Evolutionary conservation across 306 rosid genomes (phyloP), one percentile per base, ranked within the genome.

Genomic region (Urtica urens): DNA sequence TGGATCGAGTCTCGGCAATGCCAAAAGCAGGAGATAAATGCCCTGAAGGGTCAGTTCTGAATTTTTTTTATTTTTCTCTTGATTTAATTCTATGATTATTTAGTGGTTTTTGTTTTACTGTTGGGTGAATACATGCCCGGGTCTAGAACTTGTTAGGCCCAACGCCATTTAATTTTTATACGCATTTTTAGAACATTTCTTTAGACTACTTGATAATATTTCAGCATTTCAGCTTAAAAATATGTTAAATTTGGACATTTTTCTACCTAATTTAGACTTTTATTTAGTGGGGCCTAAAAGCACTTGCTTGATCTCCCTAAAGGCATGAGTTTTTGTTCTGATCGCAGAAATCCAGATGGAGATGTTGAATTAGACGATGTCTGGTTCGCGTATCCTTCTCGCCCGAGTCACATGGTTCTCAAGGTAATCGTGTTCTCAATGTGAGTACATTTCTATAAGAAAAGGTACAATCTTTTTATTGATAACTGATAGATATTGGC

Each of bases 351-450:
- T 66, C 74, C 68, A 47, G 94, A 80, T 65, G 87, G 78, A 56
- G 81, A 80, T 55, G 79, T 84, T 60, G 92, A 80, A 46, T 75
- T 84, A 47, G 71, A 80, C 41, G 92, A 78, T 70, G 86, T 84
- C 56, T 80, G 92, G 94, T 84, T 84, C 78, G 40, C 94, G 21
- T 80, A 80, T 63, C 94, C 94, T 23, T 80, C 94, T 38, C 94
- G 87, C 44, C 94, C 92, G 16, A 68, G 22, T 58, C 86, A 84
- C 66, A 65, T 58, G 47, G 72, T 84, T 59, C 86, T 84, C 44
- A 78, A 84, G 92, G 94, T 83, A 71, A 26, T 27, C 11, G 5
- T 44, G 18, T 28, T 26, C 14, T 23, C 30, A 35, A 35, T 10
- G 40, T 13, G 40, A 35, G 40, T 35, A 35, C 3, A 35, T 10